A percentile compares a stretch with the other conserved stretches of the same genome.
phyloP scores from a whole-genome alignment of 2,329 filamentous ascomycete species.

The Lachnellula arida region DNA sequence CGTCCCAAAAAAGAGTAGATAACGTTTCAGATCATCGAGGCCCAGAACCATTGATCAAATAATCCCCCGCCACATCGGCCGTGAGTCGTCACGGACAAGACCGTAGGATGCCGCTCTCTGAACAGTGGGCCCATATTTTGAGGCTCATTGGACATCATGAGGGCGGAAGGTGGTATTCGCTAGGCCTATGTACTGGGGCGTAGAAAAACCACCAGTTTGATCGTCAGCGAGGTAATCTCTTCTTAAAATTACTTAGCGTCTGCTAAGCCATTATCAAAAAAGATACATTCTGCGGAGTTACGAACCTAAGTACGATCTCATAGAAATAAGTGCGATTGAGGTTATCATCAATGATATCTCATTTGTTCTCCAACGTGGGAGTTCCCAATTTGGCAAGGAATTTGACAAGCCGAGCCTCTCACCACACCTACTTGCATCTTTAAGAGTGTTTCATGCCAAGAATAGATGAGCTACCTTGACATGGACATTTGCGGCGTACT shows the following conservation, averaged over 20 bases:
- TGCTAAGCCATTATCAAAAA: slow-evolving; percentile 12
- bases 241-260: neutral
- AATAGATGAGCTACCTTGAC: neutral
- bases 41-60: neutral
- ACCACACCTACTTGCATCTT: no score
- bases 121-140: neutral
- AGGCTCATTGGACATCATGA: neutral
- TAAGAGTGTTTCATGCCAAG: neutral
- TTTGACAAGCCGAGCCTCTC: neutral
- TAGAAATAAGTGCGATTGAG: neutral
- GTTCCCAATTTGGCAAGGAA: neutral
- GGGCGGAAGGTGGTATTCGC: neutral
- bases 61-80: neutral
- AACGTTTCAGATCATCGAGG: neutral
- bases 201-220: neutral
- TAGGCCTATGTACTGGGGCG: neutral
- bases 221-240: neutral
- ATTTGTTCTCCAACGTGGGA: neutral
- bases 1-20: neutral
- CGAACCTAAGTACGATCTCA: neutral
- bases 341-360: neutral
- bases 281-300: neutral
- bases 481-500: no score
- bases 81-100: neutral
- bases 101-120: neutral